These are phyloP conservation scores for Wilcoxina mikolae DNA, from an alignment of 495 filamentous ascomycete genomes.

Conservation along the genomic window DNA sequence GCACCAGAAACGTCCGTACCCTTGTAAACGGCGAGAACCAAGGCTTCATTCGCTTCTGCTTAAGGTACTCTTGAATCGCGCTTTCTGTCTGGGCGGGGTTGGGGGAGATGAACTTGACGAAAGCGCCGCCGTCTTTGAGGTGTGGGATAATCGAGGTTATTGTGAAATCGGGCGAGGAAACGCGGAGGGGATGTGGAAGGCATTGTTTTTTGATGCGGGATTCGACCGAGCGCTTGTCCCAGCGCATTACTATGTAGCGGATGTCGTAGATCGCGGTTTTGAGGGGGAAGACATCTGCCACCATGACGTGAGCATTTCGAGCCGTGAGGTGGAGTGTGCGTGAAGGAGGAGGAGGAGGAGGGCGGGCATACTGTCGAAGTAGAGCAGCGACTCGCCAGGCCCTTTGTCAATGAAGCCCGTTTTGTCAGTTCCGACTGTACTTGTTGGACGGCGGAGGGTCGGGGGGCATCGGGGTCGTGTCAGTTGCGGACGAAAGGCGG, in stretches of 20 bases:
- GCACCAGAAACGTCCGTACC: constrained; percentile 53
- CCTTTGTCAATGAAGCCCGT: constrained; percentile 61
- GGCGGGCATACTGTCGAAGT: constrained; percentile 66
- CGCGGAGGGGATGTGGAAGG: constrained; percentile 41
- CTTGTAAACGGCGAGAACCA: constrained; percentile 36
- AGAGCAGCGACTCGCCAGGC: constrained; percentile 65
- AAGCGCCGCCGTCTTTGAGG: constrained; percentile 82
- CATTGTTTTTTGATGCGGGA: constrained; percentile 47
- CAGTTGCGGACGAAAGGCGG: background rate
- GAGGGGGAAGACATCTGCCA: constrained; percentile 66
- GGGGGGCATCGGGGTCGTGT: background rate
- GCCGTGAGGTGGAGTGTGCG: too few species aligned
- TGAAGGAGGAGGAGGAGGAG: background rate
- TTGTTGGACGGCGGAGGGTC: constrained; percentile 7
- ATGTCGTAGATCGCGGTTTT: constrained; percentile 50
- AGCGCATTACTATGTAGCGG: constrained; percentile 46
- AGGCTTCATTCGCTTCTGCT: constrained; percentile 54
- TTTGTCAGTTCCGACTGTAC: constrained; percentile 30
- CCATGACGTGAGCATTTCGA: background rate
- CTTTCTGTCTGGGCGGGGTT: constrained; percentile 46
- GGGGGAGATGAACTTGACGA: constrained; percentile 61
- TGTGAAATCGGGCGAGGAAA: constrained; percentile 36
- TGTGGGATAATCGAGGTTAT: constrained; percentile 59
- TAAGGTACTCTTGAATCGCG: constrained; percentile 40
- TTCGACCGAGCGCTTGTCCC: constrained; percentile 44